A percentile compares a stretch with the other conserved stretches of the same genome.
These are phyloP conservation scores for Adansonia digitata DNA, from an alignment of 345 rosid genomes.

Conservation along the genomic window DNA sequence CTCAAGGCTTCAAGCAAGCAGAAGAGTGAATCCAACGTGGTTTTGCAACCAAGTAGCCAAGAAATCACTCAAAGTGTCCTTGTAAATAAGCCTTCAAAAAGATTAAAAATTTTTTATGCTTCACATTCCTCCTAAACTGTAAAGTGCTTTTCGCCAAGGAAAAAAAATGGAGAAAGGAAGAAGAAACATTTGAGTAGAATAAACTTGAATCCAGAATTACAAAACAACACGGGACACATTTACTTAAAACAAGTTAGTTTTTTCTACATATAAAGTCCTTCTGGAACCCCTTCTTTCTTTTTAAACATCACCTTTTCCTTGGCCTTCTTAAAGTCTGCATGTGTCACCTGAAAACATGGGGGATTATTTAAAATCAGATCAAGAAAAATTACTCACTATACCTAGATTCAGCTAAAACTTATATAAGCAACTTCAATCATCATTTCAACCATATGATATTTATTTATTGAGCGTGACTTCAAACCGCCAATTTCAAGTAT, in stretches of 20 bases:
- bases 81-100: too few species aligned
- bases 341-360: slow-evolving; percentile 63
- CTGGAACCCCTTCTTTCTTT: slow-evolving; percentile 99
- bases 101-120: too few species aligned
- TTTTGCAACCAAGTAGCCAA: too few species aligned
- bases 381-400: neutral
- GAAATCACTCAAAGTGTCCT: too few species aligned
- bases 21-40: too few species aligned
- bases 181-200: too few species aligned
- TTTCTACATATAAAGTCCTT: slow-evolving; percentile 42
- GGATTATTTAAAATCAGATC: neutral
- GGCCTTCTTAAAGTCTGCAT: slow-evolving; percentile 83
- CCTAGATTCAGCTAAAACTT: neutral
- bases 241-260: neutral
- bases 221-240: neutral
- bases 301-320: slow-evolving; percentile 99
- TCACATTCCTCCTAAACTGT: too few species aligned
- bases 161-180: too few species aligned
- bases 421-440: neutral
- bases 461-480: neutral
- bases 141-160: too few species aligned
- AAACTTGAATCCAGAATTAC: neutral
- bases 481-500: neutral
- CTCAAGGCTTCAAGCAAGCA: too few species aligned
- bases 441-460: too few species aligned